Percentiles rank a stretch among this genome's conserved stretches.
Conservation (phyloP, 768 basidiomycete species). For the Amanita brunnescens region DNA sequence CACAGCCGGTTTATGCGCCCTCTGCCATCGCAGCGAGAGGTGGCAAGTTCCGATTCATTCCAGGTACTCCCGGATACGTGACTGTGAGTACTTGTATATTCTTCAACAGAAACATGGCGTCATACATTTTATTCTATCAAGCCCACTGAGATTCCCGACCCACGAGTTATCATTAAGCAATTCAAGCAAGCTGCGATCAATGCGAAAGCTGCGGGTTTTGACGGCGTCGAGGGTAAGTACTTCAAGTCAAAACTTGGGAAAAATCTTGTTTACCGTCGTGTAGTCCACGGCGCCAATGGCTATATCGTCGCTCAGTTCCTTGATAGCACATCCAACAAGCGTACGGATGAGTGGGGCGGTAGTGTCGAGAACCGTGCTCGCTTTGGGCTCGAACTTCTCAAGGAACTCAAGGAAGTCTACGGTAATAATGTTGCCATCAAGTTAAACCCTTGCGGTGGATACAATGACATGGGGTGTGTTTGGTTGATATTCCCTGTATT, state of each 20-base stretch:
- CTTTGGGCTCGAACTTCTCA: constrained; percentile 44
- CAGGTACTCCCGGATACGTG: constrained; percentile 30
- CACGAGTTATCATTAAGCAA: constrained; percentile 25
- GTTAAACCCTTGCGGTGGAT: constrained; percentile 36
- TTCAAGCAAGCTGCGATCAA: constrained; percentile 37
- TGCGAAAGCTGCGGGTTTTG: constrained; percentile 46
- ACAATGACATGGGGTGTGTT: constrained; percentile 36
- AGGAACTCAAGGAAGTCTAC: constrained; percentile 30
- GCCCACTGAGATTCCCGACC: constrained; percentile 35
- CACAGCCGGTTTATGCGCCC: constrained; percentile 35
- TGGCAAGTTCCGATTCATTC: constrained; percentile 30
- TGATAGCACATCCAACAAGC: constrained; percentile 36
- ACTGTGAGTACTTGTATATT: constrained; percentile 21
- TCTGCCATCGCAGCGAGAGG: constrained; percentile 37
- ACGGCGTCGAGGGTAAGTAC: constrained; percentile 40
- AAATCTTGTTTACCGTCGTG: background rate
- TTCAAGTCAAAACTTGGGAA: background rate
- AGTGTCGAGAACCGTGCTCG: constrained; percentile 45
- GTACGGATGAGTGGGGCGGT: constrained; percentile 55
- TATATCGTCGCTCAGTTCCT: constrained; percentile 44
- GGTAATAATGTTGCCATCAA: constrained; percentile 38
- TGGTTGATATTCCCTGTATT: background rate
- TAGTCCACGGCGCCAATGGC: constrained; percentile 37
- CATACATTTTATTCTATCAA: constrained; percentile 5
- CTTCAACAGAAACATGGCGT: background rate